A percentile compares a stretch with the other conserved stretches of the same genome.
phyloP scores from a whole-genome alignment of 2,329 filamentous ascomycete genomes.

The Aspergillus latus region DNA sequence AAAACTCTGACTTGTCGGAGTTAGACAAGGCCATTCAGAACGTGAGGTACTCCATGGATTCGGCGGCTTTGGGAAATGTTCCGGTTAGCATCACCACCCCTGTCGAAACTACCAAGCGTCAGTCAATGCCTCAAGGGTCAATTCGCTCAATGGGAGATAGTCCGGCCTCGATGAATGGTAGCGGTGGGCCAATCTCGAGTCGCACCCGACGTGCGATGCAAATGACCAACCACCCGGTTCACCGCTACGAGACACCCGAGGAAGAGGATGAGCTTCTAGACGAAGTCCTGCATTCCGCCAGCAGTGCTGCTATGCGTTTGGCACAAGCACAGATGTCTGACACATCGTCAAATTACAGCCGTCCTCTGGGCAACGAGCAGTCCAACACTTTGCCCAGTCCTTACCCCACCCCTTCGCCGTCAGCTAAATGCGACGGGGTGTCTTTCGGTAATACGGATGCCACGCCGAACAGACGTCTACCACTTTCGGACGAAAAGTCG shows the following conservation, averaged over 20 bases:
- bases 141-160: slow-evolving; percentile 32
- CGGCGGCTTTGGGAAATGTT: slow-evolving; percentile 37
- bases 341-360: slow-evolving; percentile 58
- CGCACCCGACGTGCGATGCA: slow-evolving; percentile 75
- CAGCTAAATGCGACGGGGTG: slow-evolving; percentile 76
- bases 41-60: slow-evolving; percentile 59
- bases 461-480: slow-evolving; percentile 61
- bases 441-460: slow-evolving; percentile 63
- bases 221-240: slow-evolving; percentile 68
- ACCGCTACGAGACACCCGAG: slow-evolving; percentile 89
- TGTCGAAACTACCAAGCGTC: slow-evolving; percentile 36
- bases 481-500: slow-evolving; percentile 50
- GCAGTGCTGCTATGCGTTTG: slow-evolving; percentile 70
- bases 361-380: slow-evolving; percentile 29
- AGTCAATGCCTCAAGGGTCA: slow-evolving; percentile 40
- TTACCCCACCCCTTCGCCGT: slow-evolving; percentile 74
- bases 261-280: slow-evolving; percentile 96
- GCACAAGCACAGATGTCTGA: slow-evolving; percentile 48
- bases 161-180: slow-evolving; percentile 27
- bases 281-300: slow-evolving; percentile 77
- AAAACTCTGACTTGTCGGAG: slow-evolving; percentile 57
- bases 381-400: slow-evolving; percentile 45
- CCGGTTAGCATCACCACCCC: slow-evolving; percentile 38
- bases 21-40: slow-evolving; percentile 62
- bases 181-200: slow-evolving; percentile 64